Percentiles rank a stretch among this genome's conserved stretches.
phyloP scores from a whole-genome alignment of 495 filamentous ascomycete genomes.

The Bathelium albidoporum region DNA sequence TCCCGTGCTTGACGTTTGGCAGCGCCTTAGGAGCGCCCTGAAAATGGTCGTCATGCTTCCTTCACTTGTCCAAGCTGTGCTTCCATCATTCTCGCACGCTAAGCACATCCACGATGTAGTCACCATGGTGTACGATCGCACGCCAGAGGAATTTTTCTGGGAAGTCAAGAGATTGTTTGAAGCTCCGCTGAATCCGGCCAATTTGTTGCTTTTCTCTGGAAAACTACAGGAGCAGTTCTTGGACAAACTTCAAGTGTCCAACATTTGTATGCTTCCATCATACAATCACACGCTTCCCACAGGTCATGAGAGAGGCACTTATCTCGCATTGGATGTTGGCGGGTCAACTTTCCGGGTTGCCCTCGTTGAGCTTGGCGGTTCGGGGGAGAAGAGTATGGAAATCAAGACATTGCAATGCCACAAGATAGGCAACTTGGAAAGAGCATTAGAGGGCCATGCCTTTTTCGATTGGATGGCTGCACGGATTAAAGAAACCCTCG shows the following conservation, averaged over 20 bases:
- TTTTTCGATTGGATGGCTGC: constrained; percentile 66
- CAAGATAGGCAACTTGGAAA: constrained; percentile 45
- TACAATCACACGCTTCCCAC: constrained; percentile 53
- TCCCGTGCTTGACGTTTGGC: constrained; percentile 44
- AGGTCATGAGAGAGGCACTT: constrained; percentile 50
- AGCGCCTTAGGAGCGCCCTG: constrained; percentile 40
- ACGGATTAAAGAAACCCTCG: constrained; percentile 45
- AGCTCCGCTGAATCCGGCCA: constrained; percentile 29
- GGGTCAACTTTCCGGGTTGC: constrained; percentile 58
- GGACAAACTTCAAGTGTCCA: constrained; percentile 42
- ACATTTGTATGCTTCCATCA: constrained; percentile 56
- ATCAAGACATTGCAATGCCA: constrained; percentile 42
- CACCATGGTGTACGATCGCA: constrained; percentile 19
- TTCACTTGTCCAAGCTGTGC: constrained; percentile 40
- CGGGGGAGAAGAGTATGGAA: constrained; percentile 35
- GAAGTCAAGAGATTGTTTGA: constrained; percentile 43
- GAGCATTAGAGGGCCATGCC: constrained; percentile 40
- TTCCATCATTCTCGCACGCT: constrained; percentile 17
- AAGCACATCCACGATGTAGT: constrained; percentile 27
- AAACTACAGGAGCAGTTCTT: constrained; percentile 50
- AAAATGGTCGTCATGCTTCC: constrained; percentile 45
- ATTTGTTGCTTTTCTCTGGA: constrained; percentile 45
- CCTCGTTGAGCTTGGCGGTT: constrained; percentile 46
- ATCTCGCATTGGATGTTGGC: constrained; percentile 55
- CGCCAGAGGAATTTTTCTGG: constrained; percentile 40